Conservation (phyloP, 2,329 filamentous ascomycete species). For the Tolypocladium ophioglossoides region DNA sequence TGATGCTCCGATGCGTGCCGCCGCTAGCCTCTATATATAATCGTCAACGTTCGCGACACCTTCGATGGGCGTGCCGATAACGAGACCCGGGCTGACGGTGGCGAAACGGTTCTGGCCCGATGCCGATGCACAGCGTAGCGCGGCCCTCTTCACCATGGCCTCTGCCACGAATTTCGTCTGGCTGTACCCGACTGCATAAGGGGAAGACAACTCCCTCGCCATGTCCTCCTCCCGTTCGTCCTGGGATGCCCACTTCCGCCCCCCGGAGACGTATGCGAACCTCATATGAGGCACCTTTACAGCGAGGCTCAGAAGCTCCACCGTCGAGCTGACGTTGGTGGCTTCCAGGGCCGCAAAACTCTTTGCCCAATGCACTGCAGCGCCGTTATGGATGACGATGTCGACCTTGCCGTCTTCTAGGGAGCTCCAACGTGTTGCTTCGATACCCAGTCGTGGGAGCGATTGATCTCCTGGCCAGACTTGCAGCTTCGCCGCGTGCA, state of each 20-base stretch:
- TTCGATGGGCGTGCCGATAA: constrained; percentile 11
- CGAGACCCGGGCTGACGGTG: constrained; percentile 5
- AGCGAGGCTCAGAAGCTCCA: constrained; percentile 3
- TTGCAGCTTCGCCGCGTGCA: constrained; percentile 3
- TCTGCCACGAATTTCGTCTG: constrained; percentile 14
- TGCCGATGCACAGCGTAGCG: constrained; percentile 1
- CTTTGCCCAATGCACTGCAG: constrained; percentile 4
- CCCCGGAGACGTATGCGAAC: constrained; percentile 2
- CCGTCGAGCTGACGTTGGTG: constrained; percentile 4
- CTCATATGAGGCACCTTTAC: neutral
- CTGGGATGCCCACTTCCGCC: neutral
- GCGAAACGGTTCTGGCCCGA: neutral
- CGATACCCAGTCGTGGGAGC: neutral
- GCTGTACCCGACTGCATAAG: constrained; percentile 7
- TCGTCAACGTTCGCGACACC: constrained; percentile 10
- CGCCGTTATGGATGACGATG: no score
- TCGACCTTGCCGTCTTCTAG: neutral
- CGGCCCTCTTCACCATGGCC: constrained; percentile 7
- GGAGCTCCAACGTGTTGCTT: neutral
- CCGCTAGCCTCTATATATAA: constrained; percentile 9
- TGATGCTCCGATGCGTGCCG: constrained; percentile 7
- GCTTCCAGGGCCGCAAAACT: constrained; percentile 3
- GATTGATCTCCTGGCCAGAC: constrained; percentile 4
- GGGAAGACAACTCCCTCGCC: neutral
- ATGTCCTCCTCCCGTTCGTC: constrained; percentile 1